Evolutionary conservation across 1,139 yeast species (phyloP), one percentile per base, ranked within the genome.

Genomic region (Debaryomyces robertsiae): DNA sequence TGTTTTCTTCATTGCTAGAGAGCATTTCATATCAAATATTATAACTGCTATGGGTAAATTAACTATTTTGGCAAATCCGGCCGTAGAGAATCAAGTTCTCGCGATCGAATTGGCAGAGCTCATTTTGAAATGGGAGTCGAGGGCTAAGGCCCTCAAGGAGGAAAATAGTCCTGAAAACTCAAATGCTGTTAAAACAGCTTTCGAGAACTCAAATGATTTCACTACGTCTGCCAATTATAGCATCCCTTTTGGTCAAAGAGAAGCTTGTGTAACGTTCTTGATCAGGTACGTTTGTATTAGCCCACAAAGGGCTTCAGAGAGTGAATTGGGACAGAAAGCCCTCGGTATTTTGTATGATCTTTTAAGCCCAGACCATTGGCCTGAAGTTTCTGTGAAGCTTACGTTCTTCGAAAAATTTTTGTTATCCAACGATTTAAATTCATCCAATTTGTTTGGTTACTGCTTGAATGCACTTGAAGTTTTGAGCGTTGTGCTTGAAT

Each of bases 11-110:
- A 82, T 81, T 40, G 93, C 93, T 6, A 76, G 98, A 44, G 97
- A 90, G 52, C 90, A 89, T 48, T 93, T 91, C 54, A 81, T 90
- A 44, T 85, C 96, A 2, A 88, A 85, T 48, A 86, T 93, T 40
- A 87, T 93, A 39, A 81, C 94, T n/a, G 96, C 96, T 1, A 86
- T 94, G 91, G 96, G 96, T 17, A 90, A 91, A 57, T 70, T 93
- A 42, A 88, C 96, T 1, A 82, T 88, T 40, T 71, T 85, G 55
- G 82, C 93, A 6, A 88, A 84, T 52, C 83, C 95, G 2, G 85
- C 93, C 0, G 61, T 82, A 9, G 98, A 91, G 49, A 87, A 86
- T 52, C 96, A 89, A 58, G 74, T 79, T 0, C 67, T 91, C 44
- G 96, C 98, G 0, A 85, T 93, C 43, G 98, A 93, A 50, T 65